Evolutionary conservation across 139 green algal species (phyloP).

Genomic region (Ostreobium quekettii): DNA sequence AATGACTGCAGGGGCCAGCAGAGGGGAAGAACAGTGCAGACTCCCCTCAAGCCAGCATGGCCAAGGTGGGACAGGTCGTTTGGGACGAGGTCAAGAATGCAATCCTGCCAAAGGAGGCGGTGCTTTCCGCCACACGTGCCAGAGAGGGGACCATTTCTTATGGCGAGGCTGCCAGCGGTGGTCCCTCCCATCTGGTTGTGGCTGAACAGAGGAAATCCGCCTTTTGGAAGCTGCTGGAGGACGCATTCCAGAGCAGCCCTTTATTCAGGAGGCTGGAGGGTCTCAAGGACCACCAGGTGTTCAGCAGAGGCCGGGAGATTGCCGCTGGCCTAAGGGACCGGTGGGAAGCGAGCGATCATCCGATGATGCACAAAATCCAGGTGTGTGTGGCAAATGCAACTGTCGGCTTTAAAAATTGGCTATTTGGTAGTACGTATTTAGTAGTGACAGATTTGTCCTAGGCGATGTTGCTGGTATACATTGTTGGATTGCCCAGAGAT

Average conservation of each 20-base stretch:
- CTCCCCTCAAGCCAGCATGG: too few species aligned
- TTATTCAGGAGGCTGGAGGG: background rate
- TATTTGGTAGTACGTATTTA: too few species aligned
- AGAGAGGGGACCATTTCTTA: background rate
- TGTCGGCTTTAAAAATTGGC: too few species aligned
- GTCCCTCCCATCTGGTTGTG: too few species aligned
- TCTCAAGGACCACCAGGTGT: background rate
- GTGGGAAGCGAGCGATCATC: slow-evolving; percentile 88
- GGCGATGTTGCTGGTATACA: too few species aligned
- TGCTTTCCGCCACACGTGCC: slow-evolving; percentile 12
- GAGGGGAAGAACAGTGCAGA: too few species aligned
- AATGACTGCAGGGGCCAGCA: too few species aligned
- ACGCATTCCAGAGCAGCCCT: slow-evolving; percentile 1
- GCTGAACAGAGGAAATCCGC: too few species aligned
- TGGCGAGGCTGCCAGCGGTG: background rate
- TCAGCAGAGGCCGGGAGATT: slow-evolving; percentile 49
- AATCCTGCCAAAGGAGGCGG: slow-evolving; percentile 24
- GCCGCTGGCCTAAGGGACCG: slow-evolving; percentile 75
- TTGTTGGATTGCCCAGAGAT: too few species aligned
- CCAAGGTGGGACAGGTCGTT: too few species aligned
- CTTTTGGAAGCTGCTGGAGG: too few species aligned
- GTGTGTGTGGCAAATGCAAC: slow-evolving; percentile 31
- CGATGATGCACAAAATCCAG: slow-evolving; percentile 84
- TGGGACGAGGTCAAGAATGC: slow-evolving; percentile 22
- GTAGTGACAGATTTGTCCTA: too few species aligned